Evolutionary conservation across 352 stramenopile species (phyloP), one percentile per base, ranked within the genome.

Genomic region (Phytopythium oedochilum): DNA sequence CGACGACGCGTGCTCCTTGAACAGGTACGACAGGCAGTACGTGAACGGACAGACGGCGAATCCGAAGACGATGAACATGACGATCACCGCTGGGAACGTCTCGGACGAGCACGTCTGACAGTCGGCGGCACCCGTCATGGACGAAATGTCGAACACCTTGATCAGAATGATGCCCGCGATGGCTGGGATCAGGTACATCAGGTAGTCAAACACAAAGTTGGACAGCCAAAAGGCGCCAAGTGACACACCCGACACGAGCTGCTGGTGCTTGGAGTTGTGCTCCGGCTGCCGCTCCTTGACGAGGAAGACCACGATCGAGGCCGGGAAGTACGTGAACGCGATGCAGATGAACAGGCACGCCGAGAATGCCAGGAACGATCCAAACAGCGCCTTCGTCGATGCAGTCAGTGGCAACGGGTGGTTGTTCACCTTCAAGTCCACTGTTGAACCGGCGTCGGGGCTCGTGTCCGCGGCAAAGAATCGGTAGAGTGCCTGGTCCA

Each of bases 231-330:
- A 99, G 0, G 90, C 86, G 0, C 59, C 64, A 15, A 98, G 70
- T 29, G 83, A 85, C 0, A 98, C 94, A 7, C 96, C 96, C 0
- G 86, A 96, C 12, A 99, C 94, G 55, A 76, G 83, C 68, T 98
- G 91, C 59, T 97, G 84, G 74, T 99, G 96, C 65, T 99, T 98
- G 2, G 94, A 89, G 64, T 98, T 98, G 67, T 80, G 70, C 17
- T 56, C 55, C 7, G 86, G 75, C 55, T 97, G 82, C 53, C 71
- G 75, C 62, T 99, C 96, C 52, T 96, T 88, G 22, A 99, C 96
- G 44, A 99, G 70, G 63, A 98, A 98, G 14, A 96, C 89, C 43
- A 93, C 95, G 57, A 96, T 92, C 5, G 84, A 86, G 0, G 83
- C 84, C 0, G 91, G 86, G 26, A 97, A 78, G 61, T 92, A 98